Percentiles rank a stretch among this genome's conserved stretches.
phyloP scores from a whole-genome alignment of 2,329 filamentous ascomycete species.

The Coniochaeta hoffmannii region DNA sequence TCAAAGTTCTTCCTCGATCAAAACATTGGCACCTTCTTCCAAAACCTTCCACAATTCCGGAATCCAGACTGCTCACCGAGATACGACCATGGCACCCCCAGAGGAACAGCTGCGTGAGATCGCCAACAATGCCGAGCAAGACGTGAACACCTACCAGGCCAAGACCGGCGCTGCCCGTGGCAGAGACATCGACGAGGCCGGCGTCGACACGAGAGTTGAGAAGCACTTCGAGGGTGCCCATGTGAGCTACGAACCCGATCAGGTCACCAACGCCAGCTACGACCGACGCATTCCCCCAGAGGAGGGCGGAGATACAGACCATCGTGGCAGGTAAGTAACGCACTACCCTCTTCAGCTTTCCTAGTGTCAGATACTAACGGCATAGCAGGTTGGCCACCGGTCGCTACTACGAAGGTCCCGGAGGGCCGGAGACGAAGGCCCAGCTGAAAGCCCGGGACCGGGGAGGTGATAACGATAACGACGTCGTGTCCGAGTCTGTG shows the following conservation, averaged over 20 bases:
- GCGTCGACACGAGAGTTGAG: conserved; percentile 32
- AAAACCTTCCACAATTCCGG: background rate
- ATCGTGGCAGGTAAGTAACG: conserved; percentile 32
- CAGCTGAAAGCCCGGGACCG: conserved; percentile 17
- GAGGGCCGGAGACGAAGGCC: conserved; percentile 8
- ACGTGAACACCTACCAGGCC: conserved; percentile 39
- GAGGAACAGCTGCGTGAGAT: conserved; percentile 32
- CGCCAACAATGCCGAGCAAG: conserved; percentile 35
- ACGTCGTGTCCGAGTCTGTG: conserved; percentile 22
- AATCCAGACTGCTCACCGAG: background rate
- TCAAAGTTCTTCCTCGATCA: too few relatives aligned
- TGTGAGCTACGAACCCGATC: conserved; percentile 31
- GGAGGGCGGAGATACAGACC: conserved; percentile 36
- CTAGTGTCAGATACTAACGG: background rate
- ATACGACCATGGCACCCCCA: background rate
- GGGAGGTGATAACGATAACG: conserved; percentile 29
- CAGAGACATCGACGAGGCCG: conserved; percentile 30
- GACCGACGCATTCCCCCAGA: conserved; percentile 37
- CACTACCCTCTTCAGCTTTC: background rate
- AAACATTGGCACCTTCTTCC: background rate
- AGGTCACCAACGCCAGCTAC: conserved; percentile 37
- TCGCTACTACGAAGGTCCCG: background rate
- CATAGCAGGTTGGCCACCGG: conserved; percentile 26
- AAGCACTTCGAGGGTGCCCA: conserved; percentile 34
- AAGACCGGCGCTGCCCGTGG: conserved; percentile 36